Evolutionary conservation across 179 eudicot genomes (phyloP).

Genomic region (Nepenthes alata): DNA sequence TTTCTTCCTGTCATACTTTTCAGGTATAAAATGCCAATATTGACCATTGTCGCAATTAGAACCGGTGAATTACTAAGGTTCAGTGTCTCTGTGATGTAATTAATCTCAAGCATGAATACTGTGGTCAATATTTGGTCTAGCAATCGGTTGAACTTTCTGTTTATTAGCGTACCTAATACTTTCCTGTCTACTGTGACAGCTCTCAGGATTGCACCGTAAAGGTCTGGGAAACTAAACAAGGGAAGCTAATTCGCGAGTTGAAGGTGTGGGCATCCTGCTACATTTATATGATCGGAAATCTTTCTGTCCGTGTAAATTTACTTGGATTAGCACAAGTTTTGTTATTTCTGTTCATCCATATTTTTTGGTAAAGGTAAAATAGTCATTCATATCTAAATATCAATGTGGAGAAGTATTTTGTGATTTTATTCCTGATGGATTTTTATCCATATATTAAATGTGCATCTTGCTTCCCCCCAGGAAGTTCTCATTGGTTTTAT

Average conservation of each 20-base stretch:
- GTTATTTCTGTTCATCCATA: not conserved
- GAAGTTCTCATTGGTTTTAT: too few species aligned
- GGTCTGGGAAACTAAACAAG: slow-evolving; percentile 88
- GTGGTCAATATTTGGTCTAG: not conserved
- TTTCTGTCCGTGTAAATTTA: not conserved
- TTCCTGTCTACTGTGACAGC: slow-evolving; percentile 29
- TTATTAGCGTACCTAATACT: slow-evolving; percentile 6
- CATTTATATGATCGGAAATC: not conserved
- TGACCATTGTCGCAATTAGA: not conserved
- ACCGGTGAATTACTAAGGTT: not conserved
- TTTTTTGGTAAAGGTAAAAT: not conserved
- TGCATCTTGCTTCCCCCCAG: too few species aligned
- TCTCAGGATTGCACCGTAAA: slow-evolving; percentile 94
- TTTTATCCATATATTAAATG: too few species aligned
- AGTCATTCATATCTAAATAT: too few species aligned
- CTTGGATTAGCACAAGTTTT: not conserved
- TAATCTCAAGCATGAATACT: not conserved
- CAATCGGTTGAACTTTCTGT: not conserved
- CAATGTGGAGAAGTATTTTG: too few species aligned
- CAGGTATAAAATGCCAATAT: too few species aligned
- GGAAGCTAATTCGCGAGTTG: slow-evolving; percentile 80
- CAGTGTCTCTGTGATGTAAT: not conserved
- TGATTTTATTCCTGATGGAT: too few species aligned
- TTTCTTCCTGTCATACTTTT: too few species aligned
- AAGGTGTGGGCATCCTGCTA: slow-evolving; percentile 32